Percentiles rank a stretch among this genome's conserved stretches.
phyloP scores from a whole-genome alignment of 1,284 basidiomycete genomes.

The Stygiomarasmius scandens region DNA sequence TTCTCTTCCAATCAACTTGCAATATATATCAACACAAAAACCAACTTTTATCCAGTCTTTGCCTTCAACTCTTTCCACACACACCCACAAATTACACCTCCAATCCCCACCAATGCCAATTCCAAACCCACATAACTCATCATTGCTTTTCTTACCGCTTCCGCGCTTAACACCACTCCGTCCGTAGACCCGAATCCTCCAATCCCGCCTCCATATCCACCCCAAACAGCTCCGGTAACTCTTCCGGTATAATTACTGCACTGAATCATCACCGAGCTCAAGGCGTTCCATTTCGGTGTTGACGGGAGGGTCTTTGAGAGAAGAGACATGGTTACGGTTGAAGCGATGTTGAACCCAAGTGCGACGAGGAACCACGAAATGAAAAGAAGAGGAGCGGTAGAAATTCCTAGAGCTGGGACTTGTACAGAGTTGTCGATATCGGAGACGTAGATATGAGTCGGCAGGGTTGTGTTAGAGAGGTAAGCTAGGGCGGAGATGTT shows the following conservation, averaged over 20 bases:
- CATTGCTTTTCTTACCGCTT: slow-evolving; percentile 69
- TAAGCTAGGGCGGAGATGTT: too few species aligned
- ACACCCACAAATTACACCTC: slow-evolving; percentile 51
- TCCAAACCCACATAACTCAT: slow-evolving; percentile 62
- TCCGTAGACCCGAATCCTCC: not conserved
- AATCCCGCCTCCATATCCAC: slow-evolving; percentile 37
- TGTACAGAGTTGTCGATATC: not conserved
- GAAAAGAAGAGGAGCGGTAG: slow-evolving; percentile 48
- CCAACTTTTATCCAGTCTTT: slow-evolving; percentile 62
- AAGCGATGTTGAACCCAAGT: slow-evolving; percentile 70
- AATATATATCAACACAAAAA: too few species aligned
- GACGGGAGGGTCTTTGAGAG: slow-evolving; percentile 66
- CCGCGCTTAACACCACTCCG: slow-evolving; percentile 14
- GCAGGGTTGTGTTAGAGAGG: too few species aligned
- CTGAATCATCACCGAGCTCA: slow-evolving; percentile 61
- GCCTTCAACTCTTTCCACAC: slow-evolving; percentile 69
- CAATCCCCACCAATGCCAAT: slow-evolving; percentile 62
- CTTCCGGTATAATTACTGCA: slow-evolving; percentile 69
- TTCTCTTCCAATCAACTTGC: too few species aligned
- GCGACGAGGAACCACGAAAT: slow-evolving; percentile 69
- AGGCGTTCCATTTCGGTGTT: slow-evolving; percentile 54
- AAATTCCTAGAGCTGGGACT: slow-evolving; percentile 1
- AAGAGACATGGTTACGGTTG: slow-evolving; percentile 65
- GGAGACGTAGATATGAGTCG: too few species aligned
- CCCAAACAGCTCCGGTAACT: slow-evolving; percentile 67